Evolutionary conservation across 2,329 filamentous ascomycete species (phyloP).

Genomic region (Dissoconium aciculare): DNA sequence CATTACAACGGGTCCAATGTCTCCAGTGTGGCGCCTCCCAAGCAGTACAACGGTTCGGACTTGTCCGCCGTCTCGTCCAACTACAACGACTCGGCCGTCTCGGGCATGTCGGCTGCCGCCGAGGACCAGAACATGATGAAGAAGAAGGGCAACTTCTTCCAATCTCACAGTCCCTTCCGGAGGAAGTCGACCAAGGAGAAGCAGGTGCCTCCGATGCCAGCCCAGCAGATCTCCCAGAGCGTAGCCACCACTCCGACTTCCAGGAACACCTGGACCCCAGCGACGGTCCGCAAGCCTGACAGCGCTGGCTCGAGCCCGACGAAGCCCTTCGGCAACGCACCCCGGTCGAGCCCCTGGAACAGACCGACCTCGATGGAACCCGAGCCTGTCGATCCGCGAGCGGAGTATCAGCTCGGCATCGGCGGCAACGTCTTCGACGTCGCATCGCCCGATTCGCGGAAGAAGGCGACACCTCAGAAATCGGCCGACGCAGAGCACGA

Average conservation of each 20-base stretch:
- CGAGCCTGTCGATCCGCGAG: conserved; percentile 68
- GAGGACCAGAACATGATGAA: conserved; percentile 54
- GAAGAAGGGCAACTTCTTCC: conserved; percentile 75
- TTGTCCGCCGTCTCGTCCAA: conserved; percentile 16
- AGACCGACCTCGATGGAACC: conserved; percentile 26
- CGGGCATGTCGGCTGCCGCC: conserved; percentile 26
- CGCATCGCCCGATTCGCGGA: conserved; percentile 50
- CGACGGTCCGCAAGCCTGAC: conserved; percentile 26
- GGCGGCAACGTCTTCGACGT: conserved; percentile 95
- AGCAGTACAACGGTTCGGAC: background rate
- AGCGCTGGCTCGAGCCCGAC: conserved; percentile 29
- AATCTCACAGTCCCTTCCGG: conserved; percentile 81
- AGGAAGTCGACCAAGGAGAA: conserved; percentile 74
- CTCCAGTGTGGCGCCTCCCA: conserved; percentile 3
- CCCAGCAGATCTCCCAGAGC: conserved; percentile 25
- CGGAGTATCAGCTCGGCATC: conserved; percentile 83
- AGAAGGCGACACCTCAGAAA: conserved; percentile 24
- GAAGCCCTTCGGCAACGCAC: conserved; percentile 20
- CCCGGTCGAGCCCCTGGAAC: conserved; percentile 21
- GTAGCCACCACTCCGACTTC: conserved; percentile 24
- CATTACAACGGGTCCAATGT: conserved; percentile 3
- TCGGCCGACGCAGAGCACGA: conserved; percentile 45
- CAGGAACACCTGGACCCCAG: conserved; percentile 41
- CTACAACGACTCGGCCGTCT: conserved; percentile 13
- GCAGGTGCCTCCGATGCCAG: conserved; percentile 5